Base-by-base conservation (phyloP, 805 yeast genomes). In the Cyberlindnera japonica region DNA sequence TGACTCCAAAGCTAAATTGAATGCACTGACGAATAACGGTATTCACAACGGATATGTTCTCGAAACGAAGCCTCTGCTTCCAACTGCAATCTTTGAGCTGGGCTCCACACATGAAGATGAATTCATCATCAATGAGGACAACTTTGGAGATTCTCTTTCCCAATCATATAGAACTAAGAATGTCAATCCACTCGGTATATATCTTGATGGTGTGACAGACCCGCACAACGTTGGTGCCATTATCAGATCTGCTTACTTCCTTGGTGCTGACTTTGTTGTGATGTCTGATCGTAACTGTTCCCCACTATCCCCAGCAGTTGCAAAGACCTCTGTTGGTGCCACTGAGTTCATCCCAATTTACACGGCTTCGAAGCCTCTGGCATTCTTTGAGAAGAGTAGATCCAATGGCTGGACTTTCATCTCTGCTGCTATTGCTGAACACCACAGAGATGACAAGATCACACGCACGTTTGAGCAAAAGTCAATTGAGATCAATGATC, bases 171-270 rank as follows among this genome's bases (percentile, higher is more conserved):
- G 24, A 9, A 48, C 58, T 2, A 44, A 44, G 17, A 61, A 59
- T 26, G 55, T 56, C 14, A 62, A 62, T 51, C 95, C 96, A 3
- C 52, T 89, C 14, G 96, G 88, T 0, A 49, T 88, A 3, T 87
- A 72, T 51, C 62, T 88, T 19, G 96, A 88, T 59, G 87, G 84
- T 43, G 71, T 89, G 32, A 77, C 85, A 12, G 96, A 88, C 59
- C 91, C 96, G 1, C 95, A 86, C 58, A 88, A 88, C 57, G 68
- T 86, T 50, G 96, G 96, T 7, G 93, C 91, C 18, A 77, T 88
- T 31, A 62, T 85, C 21, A 67, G 96, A 56, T 75, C 89, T 3
- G 91, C 95, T 0, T 83, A 79, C 62, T 88, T 72, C 62, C 66
- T 88, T 12, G 96, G 96, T 8, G 95, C 72, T 3, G 95, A 89